phyloP scores from a whole-genome alignment of 164 flowering plant genomes.

The Paratinospora sagittata region DNA sequence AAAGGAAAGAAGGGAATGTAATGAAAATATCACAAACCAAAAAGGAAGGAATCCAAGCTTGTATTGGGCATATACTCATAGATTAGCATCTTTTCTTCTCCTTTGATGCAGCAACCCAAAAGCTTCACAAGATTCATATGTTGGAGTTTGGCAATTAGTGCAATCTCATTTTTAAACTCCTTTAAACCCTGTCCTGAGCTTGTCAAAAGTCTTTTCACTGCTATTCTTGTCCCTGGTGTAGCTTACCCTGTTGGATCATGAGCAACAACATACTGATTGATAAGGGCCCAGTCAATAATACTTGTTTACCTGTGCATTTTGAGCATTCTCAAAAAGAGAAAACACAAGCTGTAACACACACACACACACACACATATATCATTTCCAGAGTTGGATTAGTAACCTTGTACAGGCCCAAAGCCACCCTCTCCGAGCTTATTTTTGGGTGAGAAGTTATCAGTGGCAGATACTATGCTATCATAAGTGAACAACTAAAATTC shows the following conservation, averaged over 20 bases:
- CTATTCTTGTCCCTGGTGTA: conserved; percentile 5
- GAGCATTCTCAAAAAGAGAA: background rate
- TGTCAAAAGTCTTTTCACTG: conserved; percentile 10
- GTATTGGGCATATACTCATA: no score
- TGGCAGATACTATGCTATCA: conserved; percentile 3
- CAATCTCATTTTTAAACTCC: conserved; percentile 14
- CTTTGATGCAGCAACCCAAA: conserved; percentile 9
- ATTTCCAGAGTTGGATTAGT: no score
- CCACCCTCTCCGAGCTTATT: conserved; percentile 5
- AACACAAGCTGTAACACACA: no score
- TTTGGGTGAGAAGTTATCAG: background rate
- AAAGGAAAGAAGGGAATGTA: no score
- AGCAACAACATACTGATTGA: background rate
- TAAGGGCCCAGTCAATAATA: no score
- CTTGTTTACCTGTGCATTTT: no score
- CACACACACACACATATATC: no score
- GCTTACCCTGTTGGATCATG: background rate
- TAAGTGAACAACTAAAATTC: background rate
- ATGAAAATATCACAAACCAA: no score
- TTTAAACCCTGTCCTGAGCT: conserved; percentile 12
- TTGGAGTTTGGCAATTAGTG: conserved; percentile 14
- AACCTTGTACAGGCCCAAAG: background rate
- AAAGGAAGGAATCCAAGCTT: no score
- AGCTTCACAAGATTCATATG: conserved; percentile 15
- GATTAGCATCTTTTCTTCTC: conserved; percentile 14